Evolutionary conservation across 192 early-diverging fungal genomes (phyloP).

Genomic region (Coemansia sp.): DNA sequence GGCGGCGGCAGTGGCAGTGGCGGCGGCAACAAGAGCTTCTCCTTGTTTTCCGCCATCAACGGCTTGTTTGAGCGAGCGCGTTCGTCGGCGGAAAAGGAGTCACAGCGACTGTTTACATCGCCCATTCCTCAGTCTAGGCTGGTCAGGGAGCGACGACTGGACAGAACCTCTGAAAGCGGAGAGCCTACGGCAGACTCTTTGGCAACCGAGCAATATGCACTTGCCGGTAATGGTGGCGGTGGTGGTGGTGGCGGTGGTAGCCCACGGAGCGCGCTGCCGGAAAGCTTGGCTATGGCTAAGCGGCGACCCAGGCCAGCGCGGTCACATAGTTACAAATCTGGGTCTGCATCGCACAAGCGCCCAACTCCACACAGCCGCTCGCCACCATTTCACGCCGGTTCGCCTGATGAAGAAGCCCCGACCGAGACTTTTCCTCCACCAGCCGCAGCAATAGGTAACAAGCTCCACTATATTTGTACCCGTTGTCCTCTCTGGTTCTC

Average conservation of each 20-base stretch:
- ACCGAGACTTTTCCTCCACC: background rate
- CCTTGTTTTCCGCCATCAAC: conserved; percentile 38
- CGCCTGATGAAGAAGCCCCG: background rate
- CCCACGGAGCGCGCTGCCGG: background rate
- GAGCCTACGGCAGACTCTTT: background rate
- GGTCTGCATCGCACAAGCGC: background rate
- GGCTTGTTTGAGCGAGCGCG: conserved; percentile 48
- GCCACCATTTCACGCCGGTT: background rate
- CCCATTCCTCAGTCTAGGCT: background rate
- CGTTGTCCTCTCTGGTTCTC: too few species aligned
- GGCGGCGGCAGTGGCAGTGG: background rate
- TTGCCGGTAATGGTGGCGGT: too few species aligned
- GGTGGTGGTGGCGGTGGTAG: too few species aligned
- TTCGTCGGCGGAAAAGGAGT: conserved; percentile 46
- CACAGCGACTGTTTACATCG: conserved; percentile 33
- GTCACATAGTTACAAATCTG: background rate
- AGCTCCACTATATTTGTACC: too few species aligned
- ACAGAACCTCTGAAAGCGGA: background rate
- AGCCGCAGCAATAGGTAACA: background rate
- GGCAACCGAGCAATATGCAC: too few species aligned
- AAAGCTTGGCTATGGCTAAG: background rate
- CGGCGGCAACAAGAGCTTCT: conserved; percentile 29
- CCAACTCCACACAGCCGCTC: background rate
- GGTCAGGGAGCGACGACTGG: conserved; percentile 1
- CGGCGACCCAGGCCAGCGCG: conserved; percentile 1